A percentile compares a stretch with the other conserved stretches of the same genome.
Conservation (phyloP, 1,284 basidiomycete genomes). For the Rugosomyces carneus region DNA sequence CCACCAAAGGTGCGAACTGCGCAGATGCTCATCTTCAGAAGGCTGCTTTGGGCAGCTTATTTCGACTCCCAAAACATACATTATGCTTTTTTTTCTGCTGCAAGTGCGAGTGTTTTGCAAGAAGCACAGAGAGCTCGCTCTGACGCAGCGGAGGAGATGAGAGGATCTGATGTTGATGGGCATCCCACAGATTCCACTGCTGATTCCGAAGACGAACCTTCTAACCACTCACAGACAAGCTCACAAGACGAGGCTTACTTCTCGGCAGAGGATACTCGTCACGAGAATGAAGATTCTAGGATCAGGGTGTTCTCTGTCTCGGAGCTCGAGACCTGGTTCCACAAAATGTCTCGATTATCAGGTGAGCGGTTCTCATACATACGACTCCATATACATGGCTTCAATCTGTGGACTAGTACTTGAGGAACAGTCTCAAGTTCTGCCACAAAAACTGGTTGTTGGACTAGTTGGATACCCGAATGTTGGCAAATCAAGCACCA, state of each 20-base stretch:
- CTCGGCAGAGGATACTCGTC: constrained; percentile 50
- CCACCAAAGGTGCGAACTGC: neutral
- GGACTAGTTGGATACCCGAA: constrained; percentile 99
- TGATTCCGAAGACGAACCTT: constrained; percentile 18
- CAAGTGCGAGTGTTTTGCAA: constrained; percentile 82
- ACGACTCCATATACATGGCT: neutral
- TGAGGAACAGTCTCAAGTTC: constrained; percentile 52
- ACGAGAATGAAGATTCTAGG: constrained; percentile 57
- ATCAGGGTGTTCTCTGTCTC: constrained; percentile 81
- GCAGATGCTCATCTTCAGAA: constrained; percentile 9
- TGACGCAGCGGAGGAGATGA: constrained; percentile 19
- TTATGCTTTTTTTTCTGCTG: constrained; percentile 96
- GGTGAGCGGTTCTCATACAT: constrained; percentile 36
- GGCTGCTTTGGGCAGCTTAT: constrained; percentile 81
- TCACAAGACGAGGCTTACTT: constrained; percentile 35
- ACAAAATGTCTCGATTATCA: constrained; percentile 63
- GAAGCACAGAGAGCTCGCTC: constrained; percentile 59
- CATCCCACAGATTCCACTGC: constrained; percentile 22
- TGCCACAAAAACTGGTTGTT: constrained; percentile 71
- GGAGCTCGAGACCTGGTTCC: constrained; percentile 87
- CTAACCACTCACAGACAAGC: constrained; percentile 19
- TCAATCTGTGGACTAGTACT: constrained; percentile 46
- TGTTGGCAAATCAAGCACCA: constrained; percentile 95
- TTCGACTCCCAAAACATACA: constrained; percentile 79
- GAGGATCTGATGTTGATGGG: constrained; percentile 15